phyloP scores from a whole-genome alignment of 2,329 filamentous ascomycete genomes.

The Colletotrichum nymphaeae region DNA sequence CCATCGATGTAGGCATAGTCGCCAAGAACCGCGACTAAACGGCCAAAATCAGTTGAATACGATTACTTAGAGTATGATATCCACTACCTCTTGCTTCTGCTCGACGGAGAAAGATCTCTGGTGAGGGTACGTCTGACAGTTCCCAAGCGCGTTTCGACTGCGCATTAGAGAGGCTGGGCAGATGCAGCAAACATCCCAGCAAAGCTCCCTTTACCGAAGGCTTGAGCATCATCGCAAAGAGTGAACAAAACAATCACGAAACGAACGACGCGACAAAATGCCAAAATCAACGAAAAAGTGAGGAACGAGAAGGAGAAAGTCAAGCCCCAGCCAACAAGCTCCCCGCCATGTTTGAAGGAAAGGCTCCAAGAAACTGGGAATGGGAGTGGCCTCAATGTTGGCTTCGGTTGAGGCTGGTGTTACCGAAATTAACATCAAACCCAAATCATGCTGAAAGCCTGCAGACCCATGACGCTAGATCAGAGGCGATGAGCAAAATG shows the following conservation, averaged over 20 bases:
- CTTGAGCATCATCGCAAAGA: neutral
- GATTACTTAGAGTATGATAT: no score
- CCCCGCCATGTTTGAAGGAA: neutral
- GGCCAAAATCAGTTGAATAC: neutral
- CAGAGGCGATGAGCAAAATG: neutral
- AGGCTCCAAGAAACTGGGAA: neutral
- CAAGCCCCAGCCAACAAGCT: neutral
- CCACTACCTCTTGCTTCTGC: neutral
- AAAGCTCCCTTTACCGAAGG: neutral
- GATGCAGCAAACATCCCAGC: neutral
- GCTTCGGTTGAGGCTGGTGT: neutral
- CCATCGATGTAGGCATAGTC: conserved; percentile 53
- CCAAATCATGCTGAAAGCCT: neutral
- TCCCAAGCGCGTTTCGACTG: neutral
- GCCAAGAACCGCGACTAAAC: conserved; percentile 41
- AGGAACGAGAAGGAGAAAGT: neutral
- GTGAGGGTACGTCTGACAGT: neutral
- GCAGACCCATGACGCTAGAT: neutral
- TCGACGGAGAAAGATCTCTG: neutral
- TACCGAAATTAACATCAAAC: neutral
- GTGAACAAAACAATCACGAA: neutral
- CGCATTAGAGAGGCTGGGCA: neutral
- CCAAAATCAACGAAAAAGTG: neutral
- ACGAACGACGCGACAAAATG: neutral
- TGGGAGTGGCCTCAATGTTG: neutral